These are phyloP conservation scores for Aspergillus phoenicis DNA, from an alignment of 2,329 filamentous ascomycete species.

Conservation along the genomic window DNA sequence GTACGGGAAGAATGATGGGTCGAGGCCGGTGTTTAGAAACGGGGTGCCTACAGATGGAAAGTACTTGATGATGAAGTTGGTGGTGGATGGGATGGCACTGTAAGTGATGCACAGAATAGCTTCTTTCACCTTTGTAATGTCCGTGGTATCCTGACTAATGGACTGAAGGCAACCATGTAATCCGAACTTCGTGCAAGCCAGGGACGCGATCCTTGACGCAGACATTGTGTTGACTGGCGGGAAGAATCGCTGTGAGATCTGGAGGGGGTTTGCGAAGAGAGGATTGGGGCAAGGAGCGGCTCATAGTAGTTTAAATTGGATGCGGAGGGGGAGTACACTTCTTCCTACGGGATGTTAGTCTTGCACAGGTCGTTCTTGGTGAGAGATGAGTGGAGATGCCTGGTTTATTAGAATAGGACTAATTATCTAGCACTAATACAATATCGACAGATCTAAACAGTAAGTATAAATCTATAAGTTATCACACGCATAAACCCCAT, in stretches of 20 bases:
- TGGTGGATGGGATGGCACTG: constrained; percentile 21
- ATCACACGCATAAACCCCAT: not conserved
- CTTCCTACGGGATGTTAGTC: not conserved
- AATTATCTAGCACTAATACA: no score
- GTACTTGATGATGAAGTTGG: constrained; percentile 22
- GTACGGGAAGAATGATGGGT: constrained; percentile 17
- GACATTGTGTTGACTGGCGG: constrained; percentile 16
- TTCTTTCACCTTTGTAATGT: no score
- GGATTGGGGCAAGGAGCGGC: constrained; percentile 13
- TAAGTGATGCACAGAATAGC: constrained; percentile 2
- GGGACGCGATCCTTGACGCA: constrained; percentile 21
- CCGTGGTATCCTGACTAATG: not conserved
- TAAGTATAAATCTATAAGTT: no score
- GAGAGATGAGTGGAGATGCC: not conserved
- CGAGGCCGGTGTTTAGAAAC: constrained; percentile 5
- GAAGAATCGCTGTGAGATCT: constrained; percentile 20
- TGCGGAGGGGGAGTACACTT: not conserved
- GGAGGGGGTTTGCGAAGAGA: constrained; percentile 21
- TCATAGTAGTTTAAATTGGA: not conserved
- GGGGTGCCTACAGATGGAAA: constrained; percentile 18
- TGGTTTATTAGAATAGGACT: not conserved
- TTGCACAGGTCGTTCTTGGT: not conserved
- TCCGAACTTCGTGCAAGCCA: constrained; percentile 19
- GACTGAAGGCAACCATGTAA: constrained; percentile 20
- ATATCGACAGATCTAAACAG: no score